phyloP scores from a whole-genome alignment of 2,329 filamentous ascomycete species.

The Calonectria honghensis region DNA sequence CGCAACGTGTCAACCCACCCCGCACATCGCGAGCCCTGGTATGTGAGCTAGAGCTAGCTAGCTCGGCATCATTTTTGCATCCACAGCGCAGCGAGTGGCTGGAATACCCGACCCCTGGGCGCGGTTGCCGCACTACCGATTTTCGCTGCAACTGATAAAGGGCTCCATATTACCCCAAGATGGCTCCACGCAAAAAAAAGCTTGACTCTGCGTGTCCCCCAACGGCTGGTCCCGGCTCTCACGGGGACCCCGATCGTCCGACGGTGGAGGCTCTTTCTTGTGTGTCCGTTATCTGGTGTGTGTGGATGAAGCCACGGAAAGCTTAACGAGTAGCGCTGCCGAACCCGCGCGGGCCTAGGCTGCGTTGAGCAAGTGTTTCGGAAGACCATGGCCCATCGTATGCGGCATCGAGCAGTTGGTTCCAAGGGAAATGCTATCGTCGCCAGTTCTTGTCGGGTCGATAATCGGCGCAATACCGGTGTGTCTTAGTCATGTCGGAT shows the following conservation, averaged over 20 bases:
- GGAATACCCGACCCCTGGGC: background rate
- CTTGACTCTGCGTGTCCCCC: background rate
- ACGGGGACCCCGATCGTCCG: background rate
- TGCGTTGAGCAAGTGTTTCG: slow-evolving; percentile 20
- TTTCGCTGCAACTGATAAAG: slow-evolving; percentile 25
- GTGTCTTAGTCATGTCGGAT: background rate
- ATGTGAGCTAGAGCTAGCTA: background rate
- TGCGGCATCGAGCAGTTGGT: background rate
- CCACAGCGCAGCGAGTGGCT: background rate
- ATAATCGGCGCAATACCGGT: background rate
- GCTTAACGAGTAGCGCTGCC: slow-evolving; percentile 5
- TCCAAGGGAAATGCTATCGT: background rate
- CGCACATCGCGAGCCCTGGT: background rate
- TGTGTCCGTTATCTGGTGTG: background rate
- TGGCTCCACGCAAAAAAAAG: slow-evolving; percentile 10
- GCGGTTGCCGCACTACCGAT: background rate
- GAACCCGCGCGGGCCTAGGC: slow-evolving; percentile 12
- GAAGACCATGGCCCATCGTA: background rate
- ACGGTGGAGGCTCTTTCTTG: slow-evolving; percentile 6
- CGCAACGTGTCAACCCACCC: slow-evolving; percentile 13
- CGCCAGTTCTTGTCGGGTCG: background rate
- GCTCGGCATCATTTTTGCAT: background rate
- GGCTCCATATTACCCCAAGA: slow-evolving; percentile 5
- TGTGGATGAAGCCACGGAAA: background rate
- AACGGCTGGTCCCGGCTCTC: slow-evolving; percentile 13